A percentile compares a stretch with the other conserved stretches of the same genome.
These are phyloP conservation scores for Zymoseptoria passerinii DNA, from an alignment of 2,329 filamentous ascomycete species.

Conservation along the genomic window DNA sequence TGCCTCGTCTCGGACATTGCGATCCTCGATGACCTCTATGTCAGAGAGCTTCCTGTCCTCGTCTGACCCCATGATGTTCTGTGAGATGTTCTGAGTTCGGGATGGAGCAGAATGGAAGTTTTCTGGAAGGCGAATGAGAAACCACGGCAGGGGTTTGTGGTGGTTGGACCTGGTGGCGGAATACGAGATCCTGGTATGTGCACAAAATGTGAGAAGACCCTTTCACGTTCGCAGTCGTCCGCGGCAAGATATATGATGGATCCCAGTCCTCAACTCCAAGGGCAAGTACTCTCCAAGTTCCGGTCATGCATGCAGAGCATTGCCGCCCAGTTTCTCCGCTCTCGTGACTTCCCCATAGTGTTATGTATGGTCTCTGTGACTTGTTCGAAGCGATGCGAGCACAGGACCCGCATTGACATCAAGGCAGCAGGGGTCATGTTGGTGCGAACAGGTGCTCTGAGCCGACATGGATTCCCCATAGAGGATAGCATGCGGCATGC, in stretches of 20 bases:
- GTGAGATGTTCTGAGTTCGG: not conserved
- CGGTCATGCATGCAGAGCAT: not conserved
- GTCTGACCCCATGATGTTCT: not conserved
- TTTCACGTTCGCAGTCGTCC: not conserved
- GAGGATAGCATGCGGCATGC: not conserved
- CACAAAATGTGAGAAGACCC: not conserved
- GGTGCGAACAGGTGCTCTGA: not conserved
- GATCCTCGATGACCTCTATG: conserved; percentile 18
- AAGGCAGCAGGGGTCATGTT: not conserved
- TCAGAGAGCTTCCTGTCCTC: conserved; percentile 15
- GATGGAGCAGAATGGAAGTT: not conserved
- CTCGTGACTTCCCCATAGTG: not conserved
- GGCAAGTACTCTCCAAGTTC: not conserved
- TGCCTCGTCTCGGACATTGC: conserved; percentile 5
- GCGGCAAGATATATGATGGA: not conserved
- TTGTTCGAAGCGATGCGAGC: not conserved
- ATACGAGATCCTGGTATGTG: not conserved
- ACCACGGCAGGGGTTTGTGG: not conserved
- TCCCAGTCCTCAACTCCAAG: not conserved
- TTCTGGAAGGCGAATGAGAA: not conserved
- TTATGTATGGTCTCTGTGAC: not conserved
- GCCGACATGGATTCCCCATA: too few relatives aligned
- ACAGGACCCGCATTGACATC: not conserved
- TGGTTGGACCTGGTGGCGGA: not conserved
- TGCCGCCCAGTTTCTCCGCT: not conserved